Base-by-base conservation (phyloP, 192 early-diverging fungal species). In the Phlyctochytrium arcticum region DNA sequence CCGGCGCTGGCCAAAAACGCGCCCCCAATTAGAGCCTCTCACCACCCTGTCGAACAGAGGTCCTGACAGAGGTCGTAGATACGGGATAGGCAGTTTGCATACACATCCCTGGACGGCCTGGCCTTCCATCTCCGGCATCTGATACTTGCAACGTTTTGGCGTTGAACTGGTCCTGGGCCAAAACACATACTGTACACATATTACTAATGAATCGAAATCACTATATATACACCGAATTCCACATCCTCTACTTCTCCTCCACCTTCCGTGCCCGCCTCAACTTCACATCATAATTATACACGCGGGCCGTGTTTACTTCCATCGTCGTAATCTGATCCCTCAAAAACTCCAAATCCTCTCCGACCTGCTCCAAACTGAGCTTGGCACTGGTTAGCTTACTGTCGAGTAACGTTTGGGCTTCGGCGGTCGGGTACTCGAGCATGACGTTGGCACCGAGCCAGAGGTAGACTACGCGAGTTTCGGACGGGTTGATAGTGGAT, bases 381-480 rank as follows among this genome's bases (percentile, higher is more conserved):
- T 85, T 77, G 26, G 94, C 94, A 31, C 84, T 87, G 0, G 35
- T 66, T 17, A 93, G 78, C 63, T 98, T 98, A 39, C 79, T 76
- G 19, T 75, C 61, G 15, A 98, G 78, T 27, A 98, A 79, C 23
- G 85, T 82, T 44, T 81, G 69, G 17, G 96, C 94, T 66, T 98
- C 96, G 30, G 84, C 87, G n/a, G 88, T 83, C 4, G 85, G 79
- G 71, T 98, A 98, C 71, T 98, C 91, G 36, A 98, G 80, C 96
- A 98, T 98, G 12, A 96, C 93, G 70, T 98, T 98, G 2, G 94
- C 95, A 5, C 96, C 96, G 19, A 98, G 86, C 96, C 96, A 98
- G 59, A 98, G 80, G 69, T 89, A 90, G 23, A 98, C 93, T 5
- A 82, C 86, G 46, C 87, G 78, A 2, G 91, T 88, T 31, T 65